These are phyloP conservation scores for Crucibulum laeve DNA, from an alignment of 768 basidiomycete species.

Conservation along the genomic window DNA sequence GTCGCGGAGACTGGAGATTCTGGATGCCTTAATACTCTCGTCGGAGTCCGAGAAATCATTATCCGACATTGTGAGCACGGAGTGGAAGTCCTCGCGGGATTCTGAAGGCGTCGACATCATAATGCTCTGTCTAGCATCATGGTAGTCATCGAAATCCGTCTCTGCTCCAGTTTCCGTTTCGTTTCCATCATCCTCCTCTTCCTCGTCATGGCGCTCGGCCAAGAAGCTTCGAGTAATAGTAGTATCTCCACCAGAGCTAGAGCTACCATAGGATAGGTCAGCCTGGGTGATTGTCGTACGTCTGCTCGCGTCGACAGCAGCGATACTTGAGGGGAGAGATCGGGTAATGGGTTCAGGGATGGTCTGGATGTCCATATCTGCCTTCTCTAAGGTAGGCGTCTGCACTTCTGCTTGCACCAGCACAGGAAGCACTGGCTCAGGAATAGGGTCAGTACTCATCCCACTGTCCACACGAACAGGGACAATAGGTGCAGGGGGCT, in stretches of 20 bases:
- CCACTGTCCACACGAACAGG: constrained; percentile 25
- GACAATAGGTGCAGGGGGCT: constrained; percentile 20
- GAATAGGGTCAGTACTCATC: constrained; percentile 33
- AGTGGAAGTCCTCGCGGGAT: constrained; percentile 74
- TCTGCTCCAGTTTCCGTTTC: constrained; percentile 68
- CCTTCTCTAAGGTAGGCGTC: constrained; percentile 22
- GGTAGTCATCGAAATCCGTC: constrained; percentile 66
- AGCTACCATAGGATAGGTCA: constrained; percentile 27
- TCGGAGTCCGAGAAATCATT: constrained; percentile 55
- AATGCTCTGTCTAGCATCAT: constrained; percentile 72
- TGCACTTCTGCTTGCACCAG: constrained; percentile 31
- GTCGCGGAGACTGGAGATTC: constrained; percentile 23
- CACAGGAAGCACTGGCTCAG: constrained; percentile 13
- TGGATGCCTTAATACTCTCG: constrained; percentile 75
- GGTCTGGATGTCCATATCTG: constrained; percentile 27
- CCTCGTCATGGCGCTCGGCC: constrained; percentile 13
- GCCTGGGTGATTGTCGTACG: constrained; percentile 46
- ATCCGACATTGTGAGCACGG: constrained; percentile 66
- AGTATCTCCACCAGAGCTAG: constrained; percentile 28
- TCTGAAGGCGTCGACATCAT: constrained; percentile 61
- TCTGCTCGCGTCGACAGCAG: constrained; percentile 14
- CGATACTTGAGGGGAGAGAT: background rate
- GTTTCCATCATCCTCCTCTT: constrained; percentile 32
- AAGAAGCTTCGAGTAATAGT: constrained; percentile 38
- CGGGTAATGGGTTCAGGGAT: constrained; percentile 13